Evolutionary conservation across 1,284 basidiomycete species (phyloP).

Genomic region (Spongispora temasekensis): DNA sequence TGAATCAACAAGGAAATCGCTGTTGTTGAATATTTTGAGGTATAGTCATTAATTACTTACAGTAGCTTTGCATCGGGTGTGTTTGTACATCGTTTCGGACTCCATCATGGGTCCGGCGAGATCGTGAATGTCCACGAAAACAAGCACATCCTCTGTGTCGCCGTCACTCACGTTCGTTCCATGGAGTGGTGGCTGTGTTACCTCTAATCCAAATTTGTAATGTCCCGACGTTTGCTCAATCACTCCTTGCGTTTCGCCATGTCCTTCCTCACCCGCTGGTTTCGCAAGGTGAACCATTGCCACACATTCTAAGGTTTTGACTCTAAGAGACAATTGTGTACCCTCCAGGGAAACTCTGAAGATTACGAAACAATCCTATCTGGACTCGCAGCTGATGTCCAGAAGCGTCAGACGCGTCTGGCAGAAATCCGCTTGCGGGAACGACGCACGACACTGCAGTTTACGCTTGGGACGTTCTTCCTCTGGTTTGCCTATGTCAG

Average conservation of each 20-base stretch:
- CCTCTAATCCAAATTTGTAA: conserved; percentile 16
- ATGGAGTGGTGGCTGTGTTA: conserved; percentile 24
- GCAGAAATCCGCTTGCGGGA: conserved; percentile 89
- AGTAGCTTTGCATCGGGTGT: no score
- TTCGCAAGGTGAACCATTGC: conserved; percentile 29
- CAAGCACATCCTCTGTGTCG: no score
- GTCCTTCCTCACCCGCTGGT: conserved; percentile 33
- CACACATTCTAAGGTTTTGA: not conserved
- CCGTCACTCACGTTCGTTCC: no score
- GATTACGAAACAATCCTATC: conserved; percentile 74
- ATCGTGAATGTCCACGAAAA: no score
- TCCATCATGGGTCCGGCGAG: no score
- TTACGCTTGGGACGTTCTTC: conserved; percentile 82
- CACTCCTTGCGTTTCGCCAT: conserved; percentile 13
- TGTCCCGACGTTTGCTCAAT: not conserved
- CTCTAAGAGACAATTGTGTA: not conserved
- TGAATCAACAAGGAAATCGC: no score
- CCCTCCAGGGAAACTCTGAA: conserved; percentile 39
- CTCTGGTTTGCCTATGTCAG: conserved; percentile 80
- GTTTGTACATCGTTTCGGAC: no score
- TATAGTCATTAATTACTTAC: no score
- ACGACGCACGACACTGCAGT: conserved; percentile 76
- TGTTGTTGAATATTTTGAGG: no score
- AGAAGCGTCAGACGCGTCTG: conserved; percentile 76
- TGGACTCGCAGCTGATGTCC: conserved; percentile 64